Base-by-base conservation (phyloP, 768 basidiomycete genomes). In the Phanerochaete sordida region DNA sequence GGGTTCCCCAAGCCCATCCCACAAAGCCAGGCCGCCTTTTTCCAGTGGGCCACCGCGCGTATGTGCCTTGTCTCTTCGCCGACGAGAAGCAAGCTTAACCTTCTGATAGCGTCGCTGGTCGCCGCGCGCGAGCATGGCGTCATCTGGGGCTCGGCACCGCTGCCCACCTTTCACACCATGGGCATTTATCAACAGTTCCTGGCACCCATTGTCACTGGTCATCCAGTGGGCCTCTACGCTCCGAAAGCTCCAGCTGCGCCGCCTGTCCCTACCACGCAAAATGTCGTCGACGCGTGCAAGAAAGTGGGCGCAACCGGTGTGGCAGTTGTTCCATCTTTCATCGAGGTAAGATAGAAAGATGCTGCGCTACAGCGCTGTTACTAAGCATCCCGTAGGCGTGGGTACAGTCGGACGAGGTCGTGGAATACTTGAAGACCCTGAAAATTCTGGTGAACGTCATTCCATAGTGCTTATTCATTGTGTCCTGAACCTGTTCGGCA, bases 1-100 rank as follows among this genome's bases (percentile, higher is more conserved):
- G 62, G 69, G 0, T 68, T 70, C 56, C 69, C 70, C 5, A 73
- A 72, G 60, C 64, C 69, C 3, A 66, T 69, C 26, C 57, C 62
- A 23, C 47, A 48, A 16, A 6, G 21, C 24, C 21, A 33, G 5
- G 13, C 19, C 28, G 26, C 23, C 19, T 11, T 30, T 15, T 21
- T 28, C 26, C 13, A n/a, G 5, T 24, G 12, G 11, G 13, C 6
- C 15, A 53, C 8, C 9, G 13, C 15, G 3, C 45, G 33, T n/a
- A 33, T 9, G 51, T 56, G 26, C 16, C 24, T 48, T 16, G n/a
- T 33, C 33, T 35, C 33, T 35, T 7, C 7, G n/a, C 31, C 5
- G 39, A 60, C 26, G 35, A 28, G 23, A 45, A 11, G 21, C 27
- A 26, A 6, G 24, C 47, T 28, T 11, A 48, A 6, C 24, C 24